Evolutionary conservation across 1,284 basidiomycete genomes (phyloP).

Genomic region (Filobasidium uniguttulatum): DNA sequence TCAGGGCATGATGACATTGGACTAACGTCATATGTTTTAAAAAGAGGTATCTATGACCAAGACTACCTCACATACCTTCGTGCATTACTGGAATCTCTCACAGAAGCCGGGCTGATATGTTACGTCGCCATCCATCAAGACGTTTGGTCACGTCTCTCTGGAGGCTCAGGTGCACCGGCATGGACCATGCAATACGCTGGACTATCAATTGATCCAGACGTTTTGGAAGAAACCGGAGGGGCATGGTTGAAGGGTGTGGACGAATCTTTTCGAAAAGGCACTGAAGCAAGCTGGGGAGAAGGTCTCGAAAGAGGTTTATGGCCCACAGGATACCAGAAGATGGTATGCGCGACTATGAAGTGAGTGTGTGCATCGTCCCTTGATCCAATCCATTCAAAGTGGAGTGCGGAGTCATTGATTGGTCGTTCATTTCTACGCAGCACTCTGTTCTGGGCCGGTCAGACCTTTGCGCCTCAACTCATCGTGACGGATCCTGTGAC

Average conservation of each 20-base stretch:
- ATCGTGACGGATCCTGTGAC: constrained; percentile 35
- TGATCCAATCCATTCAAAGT: too few species aligned
- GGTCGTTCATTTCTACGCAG: constrained; percentile 21
- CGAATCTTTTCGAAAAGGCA: too few species aligned
- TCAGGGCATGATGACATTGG: neutral
- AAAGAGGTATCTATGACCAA: constrained; percentile 63
- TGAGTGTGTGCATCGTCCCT: too few species aligned
- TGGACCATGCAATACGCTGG: constrained; percentile 77
- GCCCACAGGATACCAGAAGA: constrained; percentile 77
- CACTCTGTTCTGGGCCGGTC: constrained; percentile 81
- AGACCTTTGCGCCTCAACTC: constrained; percentile 65
- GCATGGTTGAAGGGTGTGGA: constrained; percentile 71
- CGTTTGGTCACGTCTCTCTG: constrained; percentile 88
- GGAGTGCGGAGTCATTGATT: neutral
- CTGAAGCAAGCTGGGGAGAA: too few species aligned
- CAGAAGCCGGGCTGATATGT: constrained; percentile 62
- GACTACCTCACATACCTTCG: constrained; percentile 74
- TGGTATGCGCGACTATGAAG: constrained; percentile 78
- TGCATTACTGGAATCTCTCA: constrained; percentile 57
- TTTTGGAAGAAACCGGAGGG: constrained; percentile 62
- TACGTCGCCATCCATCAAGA: constrained; percentile 80
- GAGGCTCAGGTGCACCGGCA: constrained; percentile 80
- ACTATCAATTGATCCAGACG: constrained; percentile 51
- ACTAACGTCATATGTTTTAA: neutral
- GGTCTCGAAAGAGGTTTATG: constrained; percentile 62